These are phyloP conservation scores for Euphrasia confusa DNA, from an alignment of 257 asterid genomes.

Conservation along the genomic window DNA sequence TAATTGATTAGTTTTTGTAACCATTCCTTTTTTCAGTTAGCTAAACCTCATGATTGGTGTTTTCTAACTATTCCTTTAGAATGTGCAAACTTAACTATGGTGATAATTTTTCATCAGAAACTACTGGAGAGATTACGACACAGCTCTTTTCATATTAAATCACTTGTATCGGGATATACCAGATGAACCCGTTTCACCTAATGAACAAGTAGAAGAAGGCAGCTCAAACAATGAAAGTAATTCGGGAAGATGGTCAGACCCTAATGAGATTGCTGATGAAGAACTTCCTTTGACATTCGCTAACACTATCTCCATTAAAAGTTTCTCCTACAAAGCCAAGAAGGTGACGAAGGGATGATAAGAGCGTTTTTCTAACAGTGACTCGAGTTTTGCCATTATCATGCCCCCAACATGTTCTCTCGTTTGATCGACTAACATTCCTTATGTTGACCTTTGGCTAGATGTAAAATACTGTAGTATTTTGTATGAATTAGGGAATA, in stretches of 20 bases:
- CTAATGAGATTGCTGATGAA: constrained; percentile 53
- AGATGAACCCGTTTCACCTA: constrained; percentile 42
- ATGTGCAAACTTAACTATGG: neutral
- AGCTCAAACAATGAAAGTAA: constrained; percentile 33
- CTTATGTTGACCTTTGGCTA: neutral
- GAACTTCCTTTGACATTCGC: constrained; percentile 87
- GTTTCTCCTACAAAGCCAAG: constrained; percentile 56
- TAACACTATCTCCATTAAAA: constrained; percentile 39
- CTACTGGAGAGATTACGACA: constrained; percentile 91
- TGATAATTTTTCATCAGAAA: constrained; percentile 44
- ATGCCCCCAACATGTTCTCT: neutral
- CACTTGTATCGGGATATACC: constrained; percentile 78
- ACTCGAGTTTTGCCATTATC: neutral
- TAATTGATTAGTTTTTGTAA: neutral
- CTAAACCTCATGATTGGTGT: neutral
- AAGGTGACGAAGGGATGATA: constrained; percentile 29
- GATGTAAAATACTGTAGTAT: neutral
- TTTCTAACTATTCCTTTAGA: neutral
- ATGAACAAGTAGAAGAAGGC: constrained; percentile 35
- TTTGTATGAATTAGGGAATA: constrained; percentile 1
- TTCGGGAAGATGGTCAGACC: constrained; percentile 46
- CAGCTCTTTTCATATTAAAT: constrained; percentile 87
- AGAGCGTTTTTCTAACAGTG: neutral
- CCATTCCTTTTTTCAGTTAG: neutral
- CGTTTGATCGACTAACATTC: neutral